Percentiles rank a stretch among this genome's conserved stretches.
Evolutionary conservation across 768 basidiomycete genomes (phyloP).

Genomic region (Rhizopogon rudus): DNA sequence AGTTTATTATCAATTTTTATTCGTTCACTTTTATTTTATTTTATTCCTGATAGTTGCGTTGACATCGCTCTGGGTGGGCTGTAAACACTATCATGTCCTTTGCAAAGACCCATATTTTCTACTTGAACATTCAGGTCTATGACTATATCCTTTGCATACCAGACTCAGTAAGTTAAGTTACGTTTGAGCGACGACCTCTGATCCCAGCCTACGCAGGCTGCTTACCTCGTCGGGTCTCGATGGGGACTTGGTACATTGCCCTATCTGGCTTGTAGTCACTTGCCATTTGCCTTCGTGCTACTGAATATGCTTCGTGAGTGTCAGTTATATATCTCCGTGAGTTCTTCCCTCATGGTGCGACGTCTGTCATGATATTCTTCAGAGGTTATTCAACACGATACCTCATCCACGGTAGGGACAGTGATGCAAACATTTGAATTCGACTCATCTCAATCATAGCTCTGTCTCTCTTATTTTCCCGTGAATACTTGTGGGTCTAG

Average conservation of each 20-base stretch:
- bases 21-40: neutral
- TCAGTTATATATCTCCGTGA: neutral
- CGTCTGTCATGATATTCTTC: neutral
- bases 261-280: neutral
- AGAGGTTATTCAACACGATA: neutral
- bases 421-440: neutral
- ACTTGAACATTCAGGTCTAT: neutral
- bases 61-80: neutral
- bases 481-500: neutral
- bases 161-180: neutral
- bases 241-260: neutral
- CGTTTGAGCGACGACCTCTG: neutral
- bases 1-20: neutral
- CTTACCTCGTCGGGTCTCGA: neutral
- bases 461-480: neutral
- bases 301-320: neutral
- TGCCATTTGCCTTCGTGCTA: neutral
- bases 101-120: neutral
- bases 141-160: neutral
- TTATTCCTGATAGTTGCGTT: neutral
- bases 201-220: neutral
- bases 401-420: neutral
- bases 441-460: neutral
- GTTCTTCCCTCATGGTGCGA: neutral
- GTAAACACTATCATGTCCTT: neutral